phyloP scores from a whole-genome alignment of 1,284 basidiomycete species.

The Rhodotorula sp. region DNA sequence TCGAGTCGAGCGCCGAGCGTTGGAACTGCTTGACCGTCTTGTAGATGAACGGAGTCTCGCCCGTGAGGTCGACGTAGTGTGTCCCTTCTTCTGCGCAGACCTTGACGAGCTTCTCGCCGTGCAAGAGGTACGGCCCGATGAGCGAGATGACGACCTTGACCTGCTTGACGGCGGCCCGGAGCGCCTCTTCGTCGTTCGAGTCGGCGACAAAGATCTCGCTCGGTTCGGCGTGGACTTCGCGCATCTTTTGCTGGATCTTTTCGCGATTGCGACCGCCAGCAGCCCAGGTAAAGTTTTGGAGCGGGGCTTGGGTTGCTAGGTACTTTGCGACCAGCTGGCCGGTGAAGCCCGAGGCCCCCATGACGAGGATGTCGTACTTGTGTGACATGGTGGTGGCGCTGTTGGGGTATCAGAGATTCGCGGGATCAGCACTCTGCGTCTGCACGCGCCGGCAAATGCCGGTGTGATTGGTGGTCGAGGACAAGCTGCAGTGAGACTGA shows the following conservation, averaged over 20 bases:
- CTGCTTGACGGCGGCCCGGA: constrained; percentile 67
- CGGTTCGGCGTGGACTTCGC: constrained; percentile 25
- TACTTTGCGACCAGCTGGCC: constrained; percentile 39
- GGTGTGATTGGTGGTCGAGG: no score
- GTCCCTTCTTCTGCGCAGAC: constrained; percentile 41
- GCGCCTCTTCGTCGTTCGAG: constrained; percentile 50
- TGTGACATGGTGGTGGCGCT: not conserved
- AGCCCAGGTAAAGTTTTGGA: constrained; percentile 25
- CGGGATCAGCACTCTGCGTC: no score
- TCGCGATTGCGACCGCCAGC: constrained; percentile 36
- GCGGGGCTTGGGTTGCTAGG: constrained; percentile 21
- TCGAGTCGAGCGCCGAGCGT: constrained; percentile 27
- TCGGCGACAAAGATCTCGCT: constrained; percentile 37
- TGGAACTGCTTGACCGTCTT: constrained; percentile 32
- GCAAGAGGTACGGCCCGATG: constrained; percentile 39
- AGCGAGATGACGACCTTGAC: constrained; percentile 40
- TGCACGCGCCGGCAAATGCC: no score
- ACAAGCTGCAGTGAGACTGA: no score
- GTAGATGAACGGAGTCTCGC: constrained; percentile 39
- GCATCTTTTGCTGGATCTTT: constrained; percentile 35
- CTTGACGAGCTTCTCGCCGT: constrained; percentile 41
- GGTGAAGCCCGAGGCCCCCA: constrained; percentile 42
- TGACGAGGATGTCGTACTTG: constrained; percentile 37
- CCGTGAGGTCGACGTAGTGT: constrained; percentile 42
- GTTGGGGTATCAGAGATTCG: no score